These are phyloP conservation scores for Kwoniella sp. DNA, from an alignment of 768 basidiomycete species.

Conservation along the genomic window DNA sequence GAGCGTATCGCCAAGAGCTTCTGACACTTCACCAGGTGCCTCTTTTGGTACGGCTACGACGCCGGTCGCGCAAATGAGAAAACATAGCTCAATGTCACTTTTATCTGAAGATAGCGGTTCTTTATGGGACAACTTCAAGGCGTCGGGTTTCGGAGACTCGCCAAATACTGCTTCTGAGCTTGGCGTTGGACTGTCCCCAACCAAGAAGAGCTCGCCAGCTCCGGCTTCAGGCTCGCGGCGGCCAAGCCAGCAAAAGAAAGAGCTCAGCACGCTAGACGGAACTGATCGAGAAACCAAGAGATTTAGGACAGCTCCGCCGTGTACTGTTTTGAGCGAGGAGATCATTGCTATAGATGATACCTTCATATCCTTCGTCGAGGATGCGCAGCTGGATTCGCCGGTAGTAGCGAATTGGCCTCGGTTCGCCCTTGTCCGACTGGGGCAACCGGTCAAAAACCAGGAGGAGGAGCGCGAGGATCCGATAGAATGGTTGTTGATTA, in stretches of 20 bases:
- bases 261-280: too few species aligned
- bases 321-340: slow-evolving; percentile 11
- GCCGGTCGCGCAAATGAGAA: too few species aligned
- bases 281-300: too few species aligned
- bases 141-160: slow-evolving; percentile 25
- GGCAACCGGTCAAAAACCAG: not conserved
- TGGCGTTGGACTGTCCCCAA: slow-evolving; percentile 3
- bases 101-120: not conserved
- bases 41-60: too few species aligned
- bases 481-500: slow-evolving; percentile 32
- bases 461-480: not conserved
- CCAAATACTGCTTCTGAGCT: slow-evolving; percentile 8
- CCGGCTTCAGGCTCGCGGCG: too few species aligned
- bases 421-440: slow-evolving; percentile 23
- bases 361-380: slow-evolving; percentile 28
- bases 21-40: not conserved
- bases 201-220: too few species aligned
- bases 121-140: slow-evolving; percentile 29
- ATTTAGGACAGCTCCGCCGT: too few species aligned
- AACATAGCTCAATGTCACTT: slow-evolving; percentile 1
- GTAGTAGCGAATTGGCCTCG: slow-evolving; percentile 16
- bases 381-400: slow-evolving; percentile 23
- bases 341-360: slow-evolving; percentile 27
- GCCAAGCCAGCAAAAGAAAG: too few species aligned
- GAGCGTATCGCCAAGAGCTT: too few species aligned